Evolutionary conservation across 1,284 basidiomycete genomes (phyloP).

Genomic region (Ustilago loliicola): DNA sequence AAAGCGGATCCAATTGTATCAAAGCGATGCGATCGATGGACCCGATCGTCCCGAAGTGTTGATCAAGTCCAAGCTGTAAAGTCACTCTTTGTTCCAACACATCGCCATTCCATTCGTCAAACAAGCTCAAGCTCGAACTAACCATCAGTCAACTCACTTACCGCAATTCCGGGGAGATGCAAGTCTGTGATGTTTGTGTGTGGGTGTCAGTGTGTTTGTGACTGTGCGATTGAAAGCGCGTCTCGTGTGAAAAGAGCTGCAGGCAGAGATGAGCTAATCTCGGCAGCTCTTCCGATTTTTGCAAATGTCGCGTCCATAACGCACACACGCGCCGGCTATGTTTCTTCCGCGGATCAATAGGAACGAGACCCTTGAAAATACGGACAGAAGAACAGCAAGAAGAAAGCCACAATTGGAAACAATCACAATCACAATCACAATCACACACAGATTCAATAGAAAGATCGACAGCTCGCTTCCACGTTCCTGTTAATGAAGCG

Average conservation of each 20-base stretch:
- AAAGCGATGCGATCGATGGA: conserved; percentile 53
- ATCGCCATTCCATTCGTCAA: neutral
- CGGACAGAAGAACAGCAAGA: neutral
- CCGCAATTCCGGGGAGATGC: neutral
- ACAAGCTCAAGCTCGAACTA: neutral
- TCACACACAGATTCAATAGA: neutral
- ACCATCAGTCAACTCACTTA: neutral
- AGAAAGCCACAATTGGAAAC: conserved; percentile 12
- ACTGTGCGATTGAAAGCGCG: neutral
- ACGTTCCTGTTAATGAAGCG: neutral
- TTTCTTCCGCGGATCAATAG: conserved; percentile 1
- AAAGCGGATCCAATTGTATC: conserved; percentile 45
- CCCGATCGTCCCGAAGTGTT: conserved; percentile 44
- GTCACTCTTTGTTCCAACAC: neutral
- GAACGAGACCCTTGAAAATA: neutral
- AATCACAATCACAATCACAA: neutral
- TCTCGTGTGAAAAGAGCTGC: conserved; percentile 12
- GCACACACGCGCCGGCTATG: neutral
- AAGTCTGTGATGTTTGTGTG: neutral
- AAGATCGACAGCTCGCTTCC: conserved; percentile 9
- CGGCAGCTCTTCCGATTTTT: neutral
- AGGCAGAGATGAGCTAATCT: conserved; percentile 5
- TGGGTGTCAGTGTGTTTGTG: neutral
- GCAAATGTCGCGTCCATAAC: neutral
- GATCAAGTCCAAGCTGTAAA: conserved; percentile 43